Percentiles rank a stretch among this genome's conserved stretches.
phyloP scores from a whole-genome alignment of 1,139 yeast genomes.

The Suhomyces taliae region DNA sequence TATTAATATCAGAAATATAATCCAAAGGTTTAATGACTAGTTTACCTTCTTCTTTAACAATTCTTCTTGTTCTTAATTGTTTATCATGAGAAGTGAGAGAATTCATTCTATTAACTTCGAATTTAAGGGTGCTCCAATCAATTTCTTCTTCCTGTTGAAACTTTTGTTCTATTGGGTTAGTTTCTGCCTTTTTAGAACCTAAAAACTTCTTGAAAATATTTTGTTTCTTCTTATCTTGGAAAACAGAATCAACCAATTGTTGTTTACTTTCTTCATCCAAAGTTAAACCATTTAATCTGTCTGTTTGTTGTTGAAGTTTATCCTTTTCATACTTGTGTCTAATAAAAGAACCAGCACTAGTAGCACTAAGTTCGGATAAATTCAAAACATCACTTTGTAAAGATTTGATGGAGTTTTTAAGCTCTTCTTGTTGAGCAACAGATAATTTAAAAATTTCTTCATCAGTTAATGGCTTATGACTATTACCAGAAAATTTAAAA shows the following conservation, averaged over 20 bases:
- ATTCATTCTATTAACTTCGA: conserved; percentile 72
- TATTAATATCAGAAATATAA: conserved; percentile 51
- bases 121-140: conserved; percentile 44
- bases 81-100: conserved; percentile 71
- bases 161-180: conserved; percentile 37
- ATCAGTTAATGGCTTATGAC: conserved; percentile 22
- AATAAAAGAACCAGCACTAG: conserved; percentile 83
- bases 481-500: conserved; percentile 32
- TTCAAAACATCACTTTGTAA: conserved; percentile 51
- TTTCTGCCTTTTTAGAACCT: conserved; percentile 24
- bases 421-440: conserved; percentile 38
- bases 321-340: conserved; percentile 63
- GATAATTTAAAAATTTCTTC: conserved; percentile 35
- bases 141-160: conserved; percentile 34
- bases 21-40: conserved; percentile 71
- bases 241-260: conserved; percentile 41
- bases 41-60: conserved; percentile 64
- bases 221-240: conserved; percentile 48
- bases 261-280: conserved; percentile 24
- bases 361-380: conserved; percentile 73
- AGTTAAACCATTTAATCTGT: conserved; percentile 7
- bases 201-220: conserved; percentile 58
- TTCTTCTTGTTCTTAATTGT: conserved; percentile 65
- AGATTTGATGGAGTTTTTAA: conserved; percentile 44
- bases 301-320: conserved; percentile 10